Base-by-base conservation (phyloP, 2,329 filamentous ascomycete species). In the Aaosphaeria pasadenensis region DNA sequence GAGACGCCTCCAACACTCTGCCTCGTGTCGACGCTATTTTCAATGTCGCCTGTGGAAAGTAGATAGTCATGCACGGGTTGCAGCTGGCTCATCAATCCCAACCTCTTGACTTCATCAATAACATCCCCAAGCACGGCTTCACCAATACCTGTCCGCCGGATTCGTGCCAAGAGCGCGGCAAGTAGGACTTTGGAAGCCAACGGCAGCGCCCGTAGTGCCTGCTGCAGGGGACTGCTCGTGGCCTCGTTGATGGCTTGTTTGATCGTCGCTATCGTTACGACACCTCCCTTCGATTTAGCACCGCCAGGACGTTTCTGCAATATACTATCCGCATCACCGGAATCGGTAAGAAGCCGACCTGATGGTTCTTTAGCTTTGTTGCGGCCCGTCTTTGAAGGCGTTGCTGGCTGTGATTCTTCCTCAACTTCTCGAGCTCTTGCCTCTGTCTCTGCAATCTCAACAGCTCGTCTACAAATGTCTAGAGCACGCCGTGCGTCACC, bases 201-300 rank as follows among this genome's bases (percentile, higher is more conserved):
- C 0, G 94, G 89, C 24, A 97, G 80, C 13, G 85, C 82, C 43
- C 90, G 87, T 33, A 99, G 80, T 63, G 91, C 91, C 66, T 94
- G 89, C 66, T 96, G 92, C 49, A 96, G 77, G 2, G 94, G 94
- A 48, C 89, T 96, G 4, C 88, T 91, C 1, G 92, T 97, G 5
- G 92, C 91, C 74, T 99, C 94, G 61, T 88, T 89, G 70, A 99
- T 97, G 33, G 94, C 94, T 64, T 89, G 85, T 70, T 95, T 95
- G 68, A 97, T 88, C 4, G 90, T 96, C 45, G 88, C 85, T 62
- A 97, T 96, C 1, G 91, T 96, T 38, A 99, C 94, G 44, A 86
- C 81, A 33, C 66, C 69, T 63, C 71, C 74, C 45, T 70, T 55
- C 31, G 24, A 33, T 36, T 47, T 51, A 41, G 47, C 46, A 41